Percentiles rank a stretch among this genome's conserved stretches.
phyloP scores from a whole-genome alignment of 345 rosid species.

The Lepidium aucheri region DNA sequence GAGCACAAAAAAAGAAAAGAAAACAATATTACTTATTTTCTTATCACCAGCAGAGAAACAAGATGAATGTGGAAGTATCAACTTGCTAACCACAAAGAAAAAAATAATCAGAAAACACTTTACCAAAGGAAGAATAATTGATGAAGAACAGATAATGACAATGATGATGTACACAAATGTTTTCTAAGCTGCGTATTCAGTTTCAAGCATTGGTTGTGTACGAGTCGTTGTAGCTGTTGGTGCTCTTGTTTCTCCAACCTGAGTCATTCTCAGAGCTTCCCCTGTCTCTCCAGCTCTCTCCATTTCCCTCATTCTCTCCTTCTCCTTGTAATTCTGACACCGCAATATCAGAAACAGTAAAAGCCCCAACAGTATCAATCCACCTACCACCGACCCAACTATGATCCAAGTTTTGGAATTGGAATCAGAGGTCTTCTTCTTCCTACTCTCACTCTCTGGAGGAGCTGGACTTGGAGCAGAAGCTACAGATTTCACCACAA shows the following conservation, averaged over 20 bases:
- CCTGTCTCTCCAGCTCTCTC: conserved; percentile 93
- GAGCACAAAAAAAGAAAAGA: conserved; percentile 28
- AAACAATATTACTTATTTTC: conserved; percentile 36
- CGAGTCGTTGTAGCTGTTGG: conserved; percentile 76
- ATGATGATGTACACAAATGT: conserved; percentile 18
- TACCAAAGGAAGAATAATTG: conserved; percentile 20
- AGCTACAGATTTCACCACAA: conserved; percentile 55
- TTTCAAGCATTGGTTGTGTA: conserved; percentile 84
- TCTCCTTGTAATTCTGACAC: conserved; percentile 47
- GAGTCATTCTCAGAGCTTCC: conserved; percentile 71
- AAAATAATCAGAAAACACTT: conserved; percentile 24
- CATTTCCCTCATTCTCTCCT: conserved; percentile 70
- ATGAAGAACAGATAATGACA: not conserved
- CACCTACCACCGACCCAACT: conserved; percentile 73
- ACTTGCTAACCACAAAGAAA: conserved; percentile 24
- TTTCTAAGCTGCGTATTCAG: conserved; percentile 60
- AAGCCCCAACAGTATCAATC: conserved; percentile 44
- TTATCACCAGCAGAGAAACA: conserved; percentile 26
- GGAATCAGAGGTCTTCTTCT: conserved; percentile 22
- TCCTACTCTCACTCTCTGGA: conserved; percentile 14
- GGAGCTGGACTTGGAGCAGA: conserved; percentile 41
- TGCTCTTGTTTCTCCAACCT: conserved; percentile 75
- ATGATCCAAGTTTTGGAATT: conserved; percentile 51
- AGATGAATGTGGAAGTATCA: conserved; percentile 24
- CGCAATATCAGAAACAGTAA: conserved; percentile 42